Evolutionary conservation across 129 eudicot species (phyloP), one percentile per base, ranked within the genome.

Genomic region (Saposhnikovia divaricata): DNA sequence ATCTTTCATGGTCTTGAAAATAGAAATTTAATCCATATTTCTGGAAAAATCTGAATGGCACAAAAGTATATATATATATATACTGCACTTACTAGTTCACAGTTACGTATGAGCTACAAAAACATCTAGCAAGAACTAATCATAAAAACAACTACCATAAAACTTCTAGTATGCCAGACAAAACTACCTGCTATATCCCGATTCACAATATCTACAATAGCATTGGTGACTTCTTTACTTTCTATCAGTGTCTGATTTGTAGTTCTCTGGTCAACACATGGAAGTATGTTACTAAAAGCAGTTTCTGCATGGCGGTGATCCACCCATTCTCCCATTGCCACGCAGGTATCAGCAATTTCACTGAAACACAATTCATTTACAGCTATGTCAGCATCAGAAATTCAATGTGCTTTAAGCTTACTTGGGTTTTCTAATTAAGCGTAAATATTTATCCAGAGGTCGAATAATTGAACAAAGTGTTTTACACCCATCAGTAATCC

Each of bases 261-360:
- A 6, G 97, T 89, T 73, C 80, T 83, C 78, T 89, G 91, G 83
- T 92, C 99, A 39, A 92, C 99, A 76, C 99, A 95, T 7, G 99
- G 99, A 78, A 95, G 95, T 74, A 95, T 95, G 85, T 92, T 87
- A 86, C 97, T 92, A 63, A 95, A 95, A 53, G 99, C 97, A 38
- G 96, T 95, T 86, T 92, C 99, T 2, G 99, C 96, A 53, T 92
- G 99, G 34, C 96, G 99, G 82, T 95, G 92, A 75, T 90, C 97
- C 16, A 89, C 96, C 99, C 99, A 95, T 72, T 95, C 97, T 83
- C 85, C 96, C 99, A 95, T 95, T 1, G 99, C 96, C 89, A 87
- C 79, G 78, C 97, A 95, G 11, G 99, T 90, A 83, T 95, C 99
- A 23, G 87, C 59, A 40, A 92, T 89, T 80, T 93, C 90, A 84